Base-by-base conservation (phyloP, 306 rosid species). In the Cucurbita pepo region DNA sequence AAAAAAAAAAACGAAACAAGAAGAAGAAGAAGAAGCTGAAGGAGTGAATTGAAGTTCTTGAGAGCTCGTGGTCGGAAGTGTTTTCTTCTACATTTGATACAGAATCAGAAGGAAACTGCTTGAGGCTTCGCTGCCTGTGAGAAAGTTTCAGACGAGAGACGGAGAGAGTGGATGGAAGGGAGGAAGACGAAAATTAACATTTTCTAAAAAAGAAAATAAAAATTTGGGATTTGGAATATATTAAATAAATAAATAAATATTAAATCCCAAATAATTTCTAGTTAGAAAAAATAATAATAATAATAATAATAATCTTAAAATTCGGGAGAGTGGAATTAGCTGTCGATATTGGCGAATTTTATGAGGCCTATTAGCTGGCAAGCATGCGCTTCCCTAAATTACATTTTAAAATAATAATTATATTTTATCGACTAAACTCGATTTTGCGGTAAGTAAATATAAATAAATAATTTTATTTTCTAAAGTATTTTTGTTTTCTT, bases 351-450 rank as follows among this genome's bases (percentile, higher is more conserved):
- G 90, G 83, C 91, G 91, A 70, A 85, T 84, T 85, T 84, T 82
- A 77, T 81, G 89, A 81, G 83, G 78, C 38, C 66, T 52, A 86
- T 86, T 91, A 90, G 98, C 98, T 93, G 98, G 77, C 77, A 73
- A 40, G 83, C 98, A 87, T 81, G 91, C 87, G 85, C 90, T 69
- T 50, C 34, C 4, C 6, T 37, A 16, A 51, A 37, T 45, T 73
- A 13, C 18, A 44, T 43, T 44, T 30, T 30, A 30, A 30, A 30
- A 0, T 30, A 25, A 25, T 25, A 30, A 30, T 30, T 3, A 30
- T 30, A 30, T 30, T 30, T 30, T 30, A 3, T 30, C 34, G 34
- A 30, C 34, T 30, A 30, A 30, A 30, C 34, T 30, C 34, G 34
- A 30, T 2, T 30, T 30, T 2, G 34, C 34, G 34, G 34, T 30